Evolutionary conservation across 768 basidiomycete species (phyloP).

Genomic region (Kwoniella mangroviensis): DNA sequence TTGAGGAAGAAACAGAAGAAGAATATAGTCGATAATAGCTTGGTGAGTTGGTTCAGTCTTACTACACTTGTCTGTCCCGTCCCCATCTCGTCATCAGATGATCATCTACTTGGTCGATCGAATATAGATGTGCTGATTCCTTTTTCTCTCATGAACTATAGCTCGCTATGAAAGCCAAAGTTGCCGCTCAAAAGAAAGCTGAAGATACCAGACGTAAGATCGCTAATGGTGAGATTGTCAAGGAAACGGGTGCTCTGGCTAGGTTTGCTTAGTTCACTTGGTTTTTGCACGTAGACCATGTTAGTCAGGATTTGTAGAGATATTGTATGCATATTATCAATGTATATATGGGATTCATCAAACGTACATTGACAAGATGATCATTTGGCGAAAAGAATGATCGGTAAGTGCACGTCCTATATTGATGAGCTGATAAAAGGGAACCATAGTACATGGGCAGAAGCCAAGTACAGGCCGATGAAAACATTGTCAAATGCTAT

Average conservation of each 20-base stretch:
- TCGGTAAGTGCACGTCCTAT: too few species aligned
- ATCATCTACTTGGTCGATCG: not conserved
- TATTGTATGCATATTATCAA: not conserved
- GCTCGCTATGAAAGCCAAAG: conserved; percentile 48
- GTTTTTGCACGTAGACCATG: not conserved
- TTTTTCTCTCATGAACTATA: conserved; percentile 6
- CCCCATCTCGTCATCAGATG: not conserved
- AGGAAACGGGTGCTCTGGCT: conserved; percentile 49
- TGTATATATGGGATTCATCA: not conserved
- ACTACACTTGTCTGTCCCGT: not conserved
- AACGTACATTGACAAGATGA: too few species aligned
- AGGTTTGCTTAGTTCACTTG: conserved; percentile 28
- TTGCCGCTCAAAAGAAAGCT: conserved; percentile 41
- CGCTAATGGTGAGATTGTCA: conserved; percentile 37
- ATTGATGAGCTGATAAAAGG: not conserved
- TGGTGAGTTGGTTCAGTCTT: conserved; percentile 57
- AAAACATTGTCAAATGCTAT: not conserved
- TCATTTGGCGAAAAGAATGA: too few species aligned
- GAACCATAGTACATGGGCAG: not conserved
- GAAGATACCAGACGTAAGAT: conserved; percentile 38
- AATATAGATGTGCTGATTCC: not conserved
- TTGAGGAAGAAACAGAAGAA: conserved; percentile 83
- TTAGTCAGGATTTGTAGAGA: not conserved
- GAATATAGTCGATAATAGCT: conserved; percentile 83
- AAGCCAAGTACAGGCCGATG: not conserved